Evolutionary conservation across 2,329 filamentous ascomycete species (phyloP), one percentile per base, ranked within the genome.

Genomic region (Diplocarpon rosae): DNA sequence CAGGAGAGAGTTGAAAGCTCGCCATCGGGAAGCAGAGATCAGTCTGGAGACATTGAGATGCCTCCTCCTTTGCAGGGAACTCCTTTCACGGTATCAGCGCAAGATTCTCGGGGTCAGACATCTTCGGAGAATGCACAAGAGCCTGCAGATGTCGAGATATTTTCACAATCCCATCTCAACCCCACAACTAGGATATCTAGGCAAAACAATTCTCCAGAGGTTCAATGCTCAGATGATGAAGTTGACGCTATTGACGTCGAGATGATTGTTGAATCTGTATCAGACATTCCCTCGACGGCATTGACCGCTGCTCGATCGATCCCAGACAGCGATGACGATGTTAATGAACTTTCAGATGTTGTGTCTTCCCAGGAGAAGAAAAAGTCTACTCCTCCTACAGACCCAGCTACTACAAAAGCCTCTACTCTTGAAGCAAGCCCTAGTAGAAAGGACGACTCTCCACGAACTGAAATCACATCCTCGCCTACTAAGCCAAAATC

Each of bases 241-340:
- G 11, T 9, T 12, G 36, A 17, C 8, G 30, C 12, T 13, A 10
- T 3, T n/a, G 17, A 35, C 14, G 14, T 13, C 8, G 29, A 15
- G n/a, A 28, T n/a, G 13, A n/a, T 27, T 7, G 2, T 15, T 13
- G 28, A 7, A 32, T 11, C 6, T n/a, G 13, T 20, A 4, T 20
- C 30, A 9, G 14, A 30, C 12, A n/a, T 15, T 30, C 17, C 29
- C 35, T 36, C 27, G 28, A 38, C 15, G 36, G 43, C n/a, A 42
- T 34, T 24, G 27, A 48, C 27, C 27, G 39, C 11, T 17, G 33
- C 20, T 30, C 40, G 27, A 10, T 43, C 37, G 35, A 45, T 48
- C 12, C 45, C 48, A 10, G 45, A 50, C 20, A 50, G 48, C 30
- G 48, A 50, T 34, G 48, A 10, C 30, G 30, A 47, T 3, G 48